Evolutionary conservation across 2,329 filamentous ascomycete genomes (phyloP), one percentile per base, ranked within the genome.

Genomic region (Alternaria arborescens): DNA sequence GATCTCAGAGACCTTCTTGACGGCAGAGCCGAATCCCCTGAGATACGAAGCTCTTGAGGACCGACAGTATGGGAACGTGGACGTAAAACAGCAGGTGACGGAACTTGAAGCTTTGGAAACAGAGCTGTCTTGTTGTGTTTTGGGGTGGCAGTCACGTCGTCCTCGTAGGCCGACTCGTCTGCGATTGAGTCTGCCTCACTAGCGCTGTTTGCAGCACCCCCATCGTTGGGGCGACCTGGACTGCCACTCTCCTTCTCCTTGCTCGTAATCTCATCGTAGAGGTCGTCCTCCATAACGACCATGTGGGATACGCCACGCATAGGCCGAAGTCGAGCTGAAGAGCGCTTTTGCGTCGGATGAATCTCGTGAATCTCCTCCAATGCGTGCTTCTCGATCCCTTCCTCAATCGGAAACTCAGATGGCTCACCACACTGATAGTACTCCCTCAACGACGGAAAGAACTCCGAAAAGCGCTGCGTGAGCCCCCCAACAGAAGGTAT

Each of bases 401-500:
- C 74, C 54, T 81, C 72, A 5, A 71, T 70, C 28, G 68, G 64
- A 50, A 81, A 78, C 32, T 74, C 75, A 22, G 66, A 68, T 14
- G 75, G 61, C 47, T 74, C 77, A 34, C 77, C 75, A n/a, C 62
- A 20, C 22, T 78, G 73, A 55, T 79, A 76, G 44, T 80, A 73
- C 52, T 79, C 78, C 24, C 71, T 77, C 52, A 84, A 63, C 10
- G 79, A 79, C 5, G 82, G 82, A 18, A 84, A 65, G 12, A 83
- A 72, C 67, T 81, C 79, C 0, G 82, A 82, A 12, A 84, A 70
- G 20, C 81, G 77, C 51, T 82, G 76, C 2, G 82, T 83, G 8
- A 84, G 72, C 11, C 76, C 80, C 28, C 74, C 75, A 16, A 83
- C 77, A 5, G 80, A 82, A 16, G 82, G 82, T 24, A 84, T 79